Percentiles rank a stretch among this genome's conserved stretches.
Conservation (phyloP, 345 rosid species). For the Syzygium aromaticum region DNA sequence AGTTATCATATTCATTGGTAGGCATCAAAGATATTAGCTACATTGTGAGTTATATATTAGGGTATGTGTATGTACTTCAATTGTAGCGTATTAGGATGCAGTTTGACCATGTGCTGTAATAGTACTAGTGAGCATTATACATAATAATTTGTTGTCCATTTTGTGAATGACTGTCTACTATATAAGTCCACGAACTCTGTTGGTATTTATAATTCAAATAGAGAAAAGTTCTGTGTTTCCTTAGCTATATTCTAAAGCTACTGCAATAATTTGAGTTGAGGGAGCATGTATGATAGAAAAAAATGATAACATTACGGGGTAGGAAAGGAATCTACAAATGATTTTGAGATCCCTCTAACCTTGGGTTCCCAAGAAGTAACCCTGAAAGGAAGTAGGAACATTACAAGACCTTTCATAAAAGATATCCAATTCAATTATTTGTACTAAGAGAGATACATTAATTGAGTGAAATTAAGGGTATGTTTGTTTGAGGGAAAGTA, state of each 20-base stretch:
- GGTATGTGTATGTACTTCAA: neutral
- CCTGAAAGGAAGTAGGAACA: neutral
- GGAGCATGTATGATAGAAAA: neutral
- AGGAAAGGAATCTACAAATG: neutral
- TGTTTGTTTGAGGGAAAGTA: no score
- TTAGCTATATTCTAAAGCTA: neutral
- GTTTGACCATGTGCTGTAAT: neutral
- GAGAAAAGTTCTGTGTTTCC: neutral
- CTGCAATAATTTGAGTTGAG: neutral
- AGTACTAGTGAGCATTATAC: neutral
- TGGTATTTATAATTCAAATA: neutral
- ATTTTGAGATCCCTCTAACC: neutral
- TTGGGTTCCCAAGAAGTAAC: neutral
- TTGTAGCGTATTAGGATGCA: neutral
- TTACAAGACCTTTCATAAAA: neutral
- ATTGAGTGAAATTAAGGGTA: neutral
- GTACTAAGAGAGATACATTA: neutral
- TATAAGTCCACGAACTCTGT: neutral
- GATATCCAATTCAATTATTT: neutral
- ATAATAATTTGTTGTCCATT: neutral
- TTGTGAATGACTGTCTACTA: neutral
- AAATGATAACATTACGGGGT: neutral
- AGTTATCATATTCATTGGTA: neutral
- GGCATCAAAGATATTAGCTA: neutral
- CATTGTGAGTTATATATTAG: neutral